Percentiles rank a stretch among this genome's conserved stretches.
Conservation (phyloP, 768 basidiomycete species). For the Pleurotus eryngii region DNA sequence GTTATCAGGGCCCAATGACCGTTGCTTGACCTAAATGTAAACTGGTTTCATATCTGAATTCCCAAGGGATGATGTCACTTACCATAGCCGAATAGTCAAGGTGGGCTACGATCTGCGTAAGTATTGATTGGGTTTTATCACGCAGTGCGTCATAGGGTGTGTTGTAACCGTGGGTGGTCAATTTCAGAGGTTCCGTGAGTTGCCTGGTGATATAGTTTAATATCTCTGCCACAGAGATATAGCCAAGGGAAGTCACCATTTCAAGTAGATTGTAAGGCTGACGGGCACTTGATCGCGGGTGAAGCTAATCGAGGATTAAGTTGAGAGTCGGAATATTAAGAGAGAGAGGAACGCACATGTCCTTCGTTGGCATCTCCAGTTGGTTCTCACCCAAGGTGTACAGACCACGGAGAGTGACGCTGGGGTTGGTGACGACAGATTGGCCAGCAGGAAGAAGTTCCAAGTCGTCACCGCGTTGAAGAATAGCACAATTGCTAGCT, state of each 20-base stretch:
- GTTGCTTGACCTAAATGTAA: slow-evolving; percentile 59
- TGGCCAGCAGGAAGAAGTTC: slow-evolving; percentile 79
- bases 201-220: slow-evolving; percentile 25
- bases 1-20: slow-evolving; percentile 72
- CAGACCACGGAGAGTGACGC: slow-evolving; percentile 74
- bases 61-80: neutral
- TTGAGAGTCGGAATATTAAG: neutral
- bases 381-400: slow-evolving; percentile 84
- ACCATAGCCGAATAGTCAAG: slow-evolving; percentile 49
- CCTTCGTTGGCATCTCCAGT: slow-evolving; percentile 84
- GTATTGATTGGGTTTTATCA: slow-evolving; percentile 84
- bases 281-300: slow-evolving; percentile 88
- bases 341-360: slow-evolving; percentile 51
- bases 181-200: slow-evolving; percentile 48
- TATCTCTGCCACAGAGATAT: too few relatives aligned
- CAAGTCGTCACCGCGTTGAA: slow-evolving; percentile 79
- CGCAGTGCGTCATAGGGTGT: slow-evolving; percentile 76
- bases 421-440: slow-evolving; percentile 81
- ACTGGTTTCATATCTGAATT: too few relatives aligned
- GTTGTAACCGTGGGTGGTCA: slow-evolving; percentile 80
- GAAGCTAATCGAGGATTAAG: slow-evolving; percentile 41
- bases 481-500: slow-evolving; percentile 82
- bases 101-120: slow-evolving; percentile 85
- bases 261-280: slow-evolving; percentile 77
- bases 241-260: slow-evolving; percentile 40